These are phyloP conservation scores for Phytophthora sp. DNA, from an alignment of 352 stramenopile species.

Conservation along the genomic window DNA sequence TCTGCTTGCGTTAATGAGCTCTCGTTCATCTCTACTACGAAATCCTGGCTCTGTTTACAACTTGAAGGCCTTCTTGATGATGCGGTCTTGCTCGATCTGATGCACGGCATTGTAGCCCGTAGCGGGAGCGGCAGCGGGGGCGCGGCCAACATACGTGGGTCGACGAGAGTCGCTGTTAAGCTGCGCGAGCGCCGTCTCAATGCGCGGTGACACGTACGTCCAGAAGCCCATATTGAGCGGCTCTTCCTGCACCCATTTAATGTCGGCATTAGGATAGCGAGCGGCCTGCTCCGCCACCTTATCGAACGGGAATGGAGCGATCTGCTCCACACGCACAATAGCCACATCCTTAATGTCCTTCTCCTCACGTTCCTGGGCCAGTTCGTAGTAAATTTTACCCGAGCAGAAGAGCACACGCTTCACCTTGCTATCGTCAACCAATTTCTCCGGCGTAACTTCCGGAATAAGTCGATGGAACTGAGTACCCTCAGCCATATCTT, in stretches of 20 bases:
- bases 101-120: slow-evolving; percentile 96
- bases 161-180: slow-evolving; percentile 90
- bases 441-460: slow-evolving; percentile 72
- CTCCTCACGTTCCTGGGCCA: slow-evolving; percentile 91
- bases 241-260: slow-evolving; percentile 97
- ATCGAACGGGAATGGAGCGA: slow-evolving; percentile 98
- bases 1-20: slow-evolving; percentile 19
- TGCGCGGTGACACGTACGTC: slow-evolving; percentile 92
- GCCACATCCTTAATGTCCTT: slow-evolving; percentile 83
- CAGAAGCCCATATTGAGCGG: slow-evolving; percentile 98
- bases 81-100: slow-evolving; percentile 92
- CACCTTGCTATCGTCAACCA: slow-evolving; percentile 63
- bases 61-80: slow-evolving; percentile 88
- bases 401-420: slow-evolving; percentile 93
- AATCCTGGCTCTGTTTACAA: slow-evolving; percentile 38
- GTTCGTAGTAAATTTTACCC: slow-evolving; percentile 98
- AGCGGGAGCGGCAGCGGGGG: slow-evolving; percentile 92
- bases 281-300: slow-evolving; percentile 89
- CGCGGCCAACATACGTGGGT: slow-evolving; percentile 93
- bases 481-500: slow-evolving; percentile 94
- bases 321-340: slow-evolving; percentile 96
- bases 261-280: slow-evolving; percentile 93
- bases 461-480: slow-evolving; percentile 92
- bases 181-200: slow-evolving; percentile 95
- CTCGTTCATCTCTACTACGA: slow-evolving; percentile 7